Evolutionary conservation across 148 eudicot genomes (phyloP).

Genomic region (Rhododendron simsii): DNA sequence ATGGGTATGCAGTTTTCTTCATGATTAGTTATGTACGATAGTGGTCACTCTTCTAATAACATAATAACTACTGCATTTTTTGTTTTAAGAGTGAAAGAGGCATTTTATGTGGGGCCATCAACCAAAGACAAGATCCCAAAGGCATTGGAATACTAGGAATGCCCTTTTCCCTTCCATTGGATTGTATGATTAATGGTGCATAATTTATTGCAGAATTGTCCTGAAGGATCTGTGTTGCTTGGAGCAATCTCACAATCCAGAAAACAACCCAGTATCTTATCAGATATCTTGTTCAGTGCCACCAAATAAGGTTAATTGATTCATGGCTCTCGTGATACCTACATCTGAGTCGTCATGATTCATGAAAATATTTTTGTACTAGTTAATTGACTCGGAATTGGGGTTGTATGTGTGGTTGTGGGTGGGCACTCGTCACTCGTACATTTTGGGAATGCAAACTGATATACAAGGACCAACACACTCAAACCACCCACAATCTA

Average conservation of each 20-base stretch:
- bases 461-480: not conserved
- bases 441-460: not conserved
- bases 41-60: too few species aligned
- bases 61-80: not conserved
- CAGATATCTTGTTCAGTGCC: slow-evolving; percentile 72
- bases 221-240: slow-evolving; percentile 77
- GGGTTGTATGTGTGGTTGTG: not conserved
- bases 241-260: slow-evolving; percentile 78
- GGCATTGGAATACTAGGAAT: slow-evolving; percentile 33
- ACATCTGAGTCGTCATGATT: not conserved
- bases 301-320: slow-evolving; percentile 61
- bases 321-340: not conserved
- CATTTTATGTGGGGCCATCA: slow-evolving; percentile 61
- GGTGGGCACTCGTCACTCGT: not conserved
- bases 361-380: not conserved
- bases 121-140: slow-evolving; percentile 58
- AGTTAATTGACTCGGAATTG: not conserved
- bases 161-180: not conserved
- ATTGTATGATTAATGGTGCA: slow-evolving; percentile 1
- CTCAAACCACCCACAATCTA: not conserved
- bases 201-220: slow-evolving; percentile 54
- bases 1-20: too few species aligned
- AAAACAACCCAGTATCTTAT: slow-evolving; percentile 75
- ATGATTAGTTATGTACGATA: too few species aligned
- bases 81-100: slow-evolving; percentile 58